Percentiles rank a stretch among this genome's conserved stretches.
Evolutionary conservation across 306 rosid genomes (phyloP).

Genomic region (Gleditsia sinensis): DNA sequence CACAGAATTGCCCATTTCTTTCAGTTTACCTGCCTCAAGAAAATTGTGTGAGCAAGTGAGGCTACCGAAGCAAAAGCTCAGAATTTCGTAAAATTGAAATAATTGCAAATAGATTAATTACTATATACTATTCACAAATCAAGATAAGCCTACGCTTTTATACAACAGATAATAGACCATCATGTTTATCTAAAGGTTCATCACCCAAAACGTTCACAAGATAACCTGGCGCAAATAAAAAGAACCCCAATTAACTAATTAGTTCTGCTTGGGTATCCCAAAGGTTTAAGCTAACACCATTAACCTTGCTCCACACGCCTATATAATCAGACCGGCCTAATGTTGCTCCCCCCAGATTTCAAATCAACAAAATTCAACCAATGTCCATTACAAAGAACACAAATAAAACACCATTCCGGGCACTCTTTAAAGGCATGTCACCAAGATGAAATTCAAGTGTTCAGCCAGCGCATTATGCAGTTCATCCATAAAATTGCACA

Average conservation of each 20-base stretch:
- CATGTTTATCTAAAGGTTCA: neutral
- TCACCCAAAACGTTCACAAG: slow-evolving; percentile 3
- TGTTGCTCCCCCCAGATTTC: neutral
- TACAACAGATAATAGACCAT: neutral
- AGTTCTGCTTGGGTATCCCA: neutral
- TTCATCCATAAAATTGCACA: neutral
- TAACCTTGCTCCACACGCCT: neutral
- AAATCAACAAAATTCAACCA: neutral
- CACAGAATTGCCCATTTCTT: slow-evolving; percentile 90
- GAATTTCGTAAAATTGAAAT: neutral
- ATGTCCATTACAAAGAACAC: neutral
- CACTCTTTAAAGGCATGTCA: neutral
- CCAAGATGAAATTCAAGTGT: neutral
- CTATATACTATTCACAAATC: neutral
- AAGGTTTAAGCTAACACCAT: neutral
- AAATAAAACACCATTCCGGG: neutral
- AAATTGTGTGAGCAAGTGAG: neutral
- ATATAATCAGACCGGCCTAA: neutral
- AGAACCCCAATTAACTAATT: neutral
- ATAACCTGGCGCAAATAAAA: neutral
- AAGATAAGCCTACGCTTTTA: neutral
- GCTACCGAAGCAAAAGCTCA: neutral
- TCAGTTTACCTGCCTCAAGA: slow-evolving; percentile 66
- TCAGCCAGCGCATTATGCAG: neutral
- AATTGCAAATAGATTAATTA: neutral